phyloP scores from a whole-genome alignment of 2,329 filamentous ascomycete species.

The Onygenales sp. region DNA sequence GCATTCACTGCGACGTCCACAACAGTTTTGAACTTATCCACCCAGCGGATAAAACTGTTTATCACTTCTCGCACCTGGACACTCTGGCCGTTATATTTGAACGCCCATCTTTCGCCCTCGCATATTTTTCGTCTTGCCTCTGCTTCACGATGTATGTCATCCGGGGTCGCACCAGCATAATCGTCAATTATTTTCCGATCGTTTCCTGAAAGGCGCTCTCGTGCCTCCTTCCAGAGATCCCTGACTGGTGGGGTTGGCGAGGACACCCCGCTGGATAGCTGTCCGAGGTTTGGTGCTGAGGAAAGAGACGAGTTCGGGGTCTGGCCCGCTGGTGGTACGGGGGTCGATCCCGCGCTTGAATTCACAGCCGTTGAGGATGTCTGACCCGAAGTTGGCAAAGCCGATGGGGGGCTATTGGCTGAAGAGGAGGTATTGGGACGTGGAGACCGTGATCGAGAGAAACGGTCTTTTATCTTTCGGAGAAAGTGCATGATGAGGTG shows the following conservation, averaged over 20 bases:
- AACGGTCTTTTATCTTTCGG: no score
- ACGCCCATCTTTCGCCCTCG: background rate
- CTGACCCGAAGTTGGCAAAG: no score
- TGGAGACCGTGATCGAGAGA: no score
- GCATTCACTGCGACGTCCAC: slow-evolving; percentile 9
- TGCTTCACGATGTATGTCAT: background rate
- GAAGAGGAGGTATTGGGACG: no score
- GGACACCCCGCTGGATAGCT: background rate
- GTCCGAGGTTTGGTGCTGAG: background rate
- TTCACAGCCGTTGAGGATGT: no score
- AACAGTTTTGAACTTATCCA: slow-evolving; percentile 9
- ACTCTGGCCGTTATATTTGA: background rate
- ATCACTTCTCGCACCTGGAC: background rate
- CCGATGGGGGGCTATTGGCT: no score
- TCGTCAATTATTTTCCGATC: background rate
- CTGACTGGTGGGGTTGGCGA: background rate
- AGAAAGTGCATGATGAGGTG: no score
- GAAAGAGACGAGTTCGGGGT: background rate
- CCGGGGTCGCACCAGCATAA: background rate
- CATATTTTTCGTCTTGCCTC: background rate
- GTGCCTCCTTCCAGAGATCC: background rate
- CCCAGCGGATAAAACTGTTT: background rate
- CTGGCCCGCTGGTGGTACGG: no score
- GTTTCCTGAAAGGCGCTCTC: background rate
- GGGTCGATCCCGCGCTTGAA: no score